Evolutionary conservation across 2,329 filamentous ascomycete species (phyloP).

Genomic region (Didymosphaeria variabile): DNA sequence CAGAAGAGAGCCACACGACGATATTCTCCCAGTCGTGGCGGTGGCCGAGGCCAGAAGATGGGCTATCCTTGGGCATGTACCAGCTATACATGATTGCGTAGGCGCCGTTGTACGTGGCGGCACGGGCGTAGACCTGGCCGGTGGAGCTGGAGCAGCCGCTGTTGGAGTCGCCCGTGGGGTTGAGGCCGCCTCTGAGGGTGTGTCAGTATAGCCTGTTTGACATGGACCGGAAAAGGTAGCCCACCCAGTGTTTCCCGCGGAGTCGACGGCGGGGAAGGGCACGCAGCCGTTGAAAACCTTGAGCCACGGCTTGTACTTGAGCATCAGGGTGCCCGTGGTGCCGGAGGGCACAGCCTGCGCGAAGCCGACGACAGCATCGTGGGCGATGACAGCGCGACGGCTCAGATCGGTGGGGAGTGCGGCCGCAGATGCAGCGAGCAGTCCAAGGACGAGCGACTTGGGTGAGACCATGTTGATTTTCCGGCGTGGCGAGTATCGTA

Average conservation of each 20-base stretch:
- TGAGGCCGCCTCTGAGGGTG: conserved; percentile 54
- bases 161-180: conserved; percentile 50
- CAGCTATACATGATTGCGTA: conserved; percentile 64
- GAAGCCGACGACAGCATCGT: conserved; percentile 63
- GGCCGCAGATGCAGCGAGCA: conserved; percentile 32
- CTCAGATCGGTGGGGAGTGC: conserved; percentile 38
- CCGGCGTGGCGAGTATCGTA: neutral
- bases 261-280: conserved; percentile 69
- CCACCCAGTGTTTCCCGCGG: conserved; percentile 65
- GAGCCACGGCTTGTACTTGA: conserved; percentile 66
- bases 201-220: conserved; percentile 7
- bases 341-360: conserved; percentile 61
- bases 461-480: conserved; percentile 32
- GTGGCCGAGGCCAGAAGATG: conserved; percentile 57
- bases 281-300: conserved; percentile 68
- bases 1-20: conserved; percentile 60
- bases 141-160: conserved; percentile 55
- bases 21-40: conserved; percentile 66
- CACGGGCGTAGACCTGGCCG: conserved; percentile 63
- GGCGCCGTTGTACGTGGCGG: conserved; percentile 50
- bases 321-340: conserved; percentile 58
- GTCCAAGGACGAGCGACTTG: conserved; percentile 31
- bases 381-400: conserved; percentile 54
- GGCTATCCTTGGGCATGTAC: conserved; percentile 62
- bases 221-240: conserved; percentile 20